Base-by-base conservation (phyloP, 108 stramenopile genomes). In the Cyclostephanos tholiformis region DNA sequence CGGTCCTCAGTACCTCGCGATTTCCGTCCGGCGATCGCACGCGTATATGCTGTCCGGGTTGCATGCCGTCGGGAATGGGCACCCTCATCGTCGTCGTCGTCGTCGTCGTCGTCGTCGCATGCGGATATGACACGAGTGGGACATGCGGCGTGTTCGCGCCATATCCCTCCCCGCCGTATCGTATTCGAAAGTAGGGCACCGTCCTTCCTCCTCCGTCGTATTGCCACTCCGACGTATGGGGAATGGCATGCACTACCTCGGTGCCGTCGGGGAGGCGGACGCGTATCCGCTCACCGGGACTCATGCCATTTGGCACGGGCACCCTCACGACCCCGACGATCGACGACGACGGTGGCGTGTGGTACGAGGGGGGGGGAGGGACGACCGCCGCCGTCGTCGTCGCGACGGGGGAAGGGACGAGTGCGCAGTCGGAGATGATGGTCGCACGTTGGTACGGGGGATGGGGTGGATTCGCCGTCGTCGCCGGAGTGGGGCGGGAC, bases 201-300 rank as follows among this genome's bases (percentile, higher is more conserved):
- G 27, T 46, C 6, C 30, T 38, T 10, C 41, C 41, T 39, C 48
- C 57, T 4, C 30, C 49, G 48, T 79, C 78, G 17, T 43, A 67
- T 0, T 32, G n/a, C 78, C 78, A 79, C 35, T 79, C 78, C 10
- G 71, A 55, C 49, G 38, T 32, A 1, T 61, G 71, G 20, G 78
- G 78, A 43, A 79, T 79, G 10, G 52, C 26, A 25, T 69, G 62
- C n/a, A 79, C 55, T 20, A 72, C 53, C 60, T 79, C 78, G 29
- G 0, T 16, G 39, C 78, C 78, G 0, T 67, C 53, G 13, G 78
- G 78, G 14, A 72, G 55, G 11, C 72, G 71, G 4, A 79, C 78
- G 51, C 69, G 72, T 9, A 79, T 68, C 30, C 67, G 60, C 72
- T 79, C 71, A 4, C 78, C 78, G 2, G 78, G 67, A n/a, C 48